phyloP scores from a whole-genome alignment of 805 yeast genomes.

The Sugiyamaella smithiae region DNA sequence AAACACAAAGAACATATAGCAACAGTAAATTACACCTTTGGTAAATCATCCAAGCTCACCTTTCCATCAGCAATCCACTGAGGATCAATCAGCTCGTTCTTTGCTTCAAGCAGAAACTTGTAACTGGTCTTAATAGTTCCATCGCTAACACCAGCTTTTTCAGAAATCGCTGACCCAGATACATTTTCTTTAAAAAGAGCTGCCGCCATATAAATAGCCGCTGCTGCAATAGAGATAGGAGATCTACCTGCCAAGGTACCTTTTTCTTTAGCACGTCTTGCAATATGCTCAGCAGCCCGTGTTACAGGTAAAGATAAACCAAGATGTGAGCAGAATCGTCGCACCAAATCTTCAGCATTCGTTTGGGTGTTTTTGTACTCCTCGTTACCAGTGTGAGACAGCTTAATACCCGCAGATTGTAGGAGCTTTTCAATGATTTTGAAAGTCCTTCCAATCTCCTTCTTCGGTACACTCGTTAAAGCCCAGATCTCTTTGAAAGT shows the following conservation, averaged over 20 bases:
- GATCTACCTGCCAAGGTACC: constrained; percentile 96
- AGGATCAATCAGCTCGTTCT: constrained; percentile 69
- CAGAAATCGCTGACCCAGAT: constrained; percentile 78
- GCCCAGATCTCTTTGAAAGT: constrained; percentile 96
- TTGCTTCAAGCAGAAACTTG: constrained; percentile 73
- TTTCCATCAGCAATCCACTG: constrained; percentile 70
- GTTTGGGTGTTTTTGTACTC: constrained; percentile 73
- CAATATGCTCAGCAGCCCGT: constrained; percentile 90
- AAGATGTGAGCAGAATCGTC: constrained; percentile 93
- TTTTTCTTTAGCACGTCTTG: constrained; percentile 81
- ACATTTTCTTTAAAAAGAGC: constrained; percentile 78
- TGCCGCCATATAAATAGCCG: constrained; percentile 92
- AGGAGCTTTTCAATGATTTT: constrained; percentile 74
- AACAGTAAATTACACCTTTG: too few species aligned
- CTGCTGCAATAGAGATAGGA: constrained; percentile 96
- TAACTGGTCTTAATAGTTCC: constrained; percentile 95
- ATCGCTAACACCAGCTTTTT: constrained; percentile 92
- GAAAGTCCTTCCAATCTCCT: constrained; percentile 90
- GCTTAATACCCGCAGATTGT: constrained; percentile 35
- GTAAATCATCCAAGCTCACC: constrained; percentile 50
- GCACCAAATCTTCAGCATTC: constrained; percentile 88
- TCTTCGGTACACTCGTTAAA: constrained; percentile 86
- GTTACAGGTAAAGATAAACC: constrained; percentile 83
- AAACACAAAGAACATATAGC: too few species aligned
- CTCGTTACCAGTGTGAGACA: constrained; percentile 40